A percentile compares a stretch with the other conserved stretches of the same genome.
Evolutionary conservation across 495 filamentous ascomycete species (phyloP).

Genomic region (Neurospora sp.): DNA sequence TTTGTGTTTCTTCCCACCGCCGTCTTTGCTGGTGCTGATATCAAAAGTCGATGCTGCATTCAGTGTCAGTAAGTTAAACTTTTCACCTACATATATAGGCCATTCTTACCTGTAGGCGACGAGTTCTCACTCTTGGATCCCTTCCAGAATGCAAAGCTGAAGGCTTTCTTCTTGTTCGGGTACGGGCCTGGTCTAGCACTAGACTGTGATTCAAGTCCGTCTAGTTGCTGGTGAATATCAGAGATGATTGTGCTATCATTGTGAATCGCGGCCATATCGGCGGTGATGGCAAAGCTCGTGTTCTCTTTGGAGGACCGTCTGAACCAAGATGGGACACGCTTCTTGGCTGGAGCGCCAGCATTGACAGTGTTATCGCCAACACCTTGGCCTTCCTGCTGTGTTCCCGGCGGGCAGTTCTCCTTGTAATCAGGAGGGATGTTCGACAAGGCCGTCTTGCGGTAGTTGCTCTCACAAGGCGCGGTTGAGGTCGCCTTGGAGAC

Average conservation of each 20-base stretch:
- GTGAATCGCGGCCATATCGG: conserved; percentile 2
- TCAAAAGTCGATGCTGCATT: conserved; percentile 6
- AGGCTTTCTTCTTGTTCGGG: conserved; percentile 35
- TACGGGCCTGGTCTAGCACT: background rate
- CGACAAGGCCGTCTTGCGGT: background rate
- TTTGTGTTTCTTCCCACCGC: conserved; percentile 5
- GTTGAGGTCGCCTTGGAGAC: conserved; percentile 5
- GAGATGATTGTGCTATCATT: background rate
- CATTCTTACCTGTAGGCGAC: conserved; percentile 27
- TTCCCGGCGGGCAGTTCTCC: conserved; percentile 3
- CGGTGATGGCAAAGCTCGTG: conserved; percentile 8
- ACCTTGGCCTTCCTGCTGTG: background rate
- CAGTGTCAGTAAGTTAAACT: background rate
- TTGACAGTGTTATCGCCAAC: background rate
- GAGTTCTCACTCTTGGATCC: conserved; percentile 28
- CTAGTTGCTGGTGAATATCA: background rate
- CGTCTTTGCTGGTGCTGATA: background rate
- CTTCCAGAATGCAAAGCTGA: conserved; percentile 38
- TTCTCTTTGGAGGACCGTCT: conserved; percentile 42
- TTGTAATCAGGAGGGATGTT: background rate
- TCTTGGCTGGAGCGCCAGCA: conserved; percentile 18
- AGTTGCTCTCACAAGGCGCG: background rate
- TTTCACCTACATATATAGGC: background rate
- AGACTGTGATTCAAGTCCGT: background rate
- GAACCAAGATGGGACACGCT: conserved; percentile 61